Evolutionary conservation across 495 filamentous ascomycete species (phyloP), one percentile per base, ranked within the genome.

Genomic region (Sporormia fimetaria): DNA sequence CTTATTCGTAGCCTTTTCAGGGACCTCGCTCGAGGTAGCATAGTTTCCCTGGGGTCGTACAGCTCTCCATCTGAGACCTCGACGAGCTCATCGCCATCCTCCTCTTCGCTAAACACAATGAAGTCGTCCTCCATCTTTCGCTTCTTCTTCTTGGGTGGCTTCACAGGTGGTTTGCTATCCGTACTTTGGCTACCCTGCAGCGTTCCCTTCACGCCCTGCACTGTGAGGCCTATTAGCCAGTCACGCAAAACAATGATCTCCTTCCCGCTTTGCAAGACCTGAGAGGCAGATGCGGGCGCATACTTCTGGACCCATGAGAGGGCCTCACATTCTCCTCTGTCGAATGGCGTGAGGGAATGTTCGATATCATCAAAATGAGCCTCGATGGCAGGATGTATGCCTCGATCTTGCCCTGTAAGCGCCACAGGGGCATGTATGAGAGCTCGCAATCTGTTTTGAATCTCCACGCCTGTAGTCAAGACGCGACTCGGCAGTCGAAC

Each of bases 231-330:
- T 23, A 68, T 68, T n/a, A 99, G 66, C 92, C 92, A 99, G 35
- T 94, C 78, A 32, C 75, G 73, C 21, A 99, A 58, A 21, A 92
- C 63, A 5, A 67, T 58, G 4, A 72, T 74, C 57, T 95, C 85
- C 7, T 62, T 71, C 0, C 83, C 81, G 14, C 65, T 54, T 54
- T 94, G 87, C 16, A 99, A 70, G 1, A 94, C 80, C 42, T 87
- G 74, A 4, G 64, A 65, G 1, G 84, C 76, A 17, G 57, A 64
- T 21, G 54, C 63, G 0, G 92, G 92, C 1, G 84, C 75, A 65
- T 95, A 94, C 50, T 99, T 99, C 21, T 87, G 78, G 2, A 64
- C 52, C 92, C 92, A 99, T 27, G 75, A 61, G 18, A 68, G 64
- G 0, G 63, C 67, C 51, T 96, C 90, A 49, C 78, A 93, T 27